phyloP scores from a whole-genome alignment of 371 early-diverging fungal genomes.

The Blyttiomyces sp. region DNA sequence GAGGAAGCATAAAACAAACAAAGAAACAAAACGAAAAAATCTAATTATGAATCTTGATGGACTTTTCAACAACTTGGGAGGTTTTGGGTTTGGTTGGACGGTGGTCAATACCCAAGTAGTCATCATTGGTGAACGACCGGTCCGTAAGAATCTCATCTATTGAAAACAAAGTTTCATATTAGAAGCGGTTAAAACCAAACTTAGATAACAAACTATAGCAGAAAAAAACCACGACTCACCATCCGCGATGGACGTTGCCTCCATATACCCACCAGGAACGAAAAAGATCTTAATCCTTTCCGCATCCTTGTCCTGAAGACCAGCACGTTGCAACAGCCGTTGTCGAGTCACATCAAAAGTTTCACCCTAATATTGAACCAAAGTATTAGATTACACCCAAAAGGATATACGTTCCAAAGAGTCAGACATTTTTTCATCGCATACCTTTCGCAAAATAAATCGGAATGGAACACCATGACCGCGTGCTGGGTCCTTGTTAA shows the following conservation, averaged over 20 bases:
- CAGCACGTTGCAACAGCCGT: slow-evolving; percentile 69
- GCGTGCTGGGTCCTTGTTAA: slow-evolving; percentile 59
- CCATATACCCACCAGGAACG: slow-evolving; percentile 5
- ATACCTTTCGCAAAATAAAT: slow-evolving; percentile 61
- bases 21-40: too few species aligned
- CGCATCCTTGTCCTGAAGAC: slow-evolving; percentile 84
- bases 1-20: too few species aligned
- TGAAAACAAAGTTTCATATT: too few species aligned
- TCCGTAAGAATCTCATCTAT: too few species aligned
- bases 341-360: slow-evolving; percentile 61
- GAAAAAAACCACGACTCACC: slow-evolving; percentile 20
- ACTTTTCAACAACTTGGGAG: too few species aligned
- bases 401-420: background rate
- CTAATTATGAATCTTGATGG: too few species aligned
- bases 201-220: too few species aligned
- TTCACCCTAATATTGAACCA: slow-evolving; percentile 57
- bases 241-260: slow-evolving; percentile 28
- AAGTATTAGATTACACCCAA: background rate
- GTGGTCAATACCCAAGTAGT: too few species aligned
- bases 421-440: too few species aligned
- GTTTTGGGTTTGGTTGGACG: too few species aligned
- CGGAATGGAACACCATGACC: slow-evolving; percentile 82
- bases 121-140: too few species aligned
- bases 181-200: too few species aligned
- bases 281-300: slow-evolving; percentile 59